Evolutionary conservation across 2,329 filamentous ascomycete species (phyloP), one percentile per base, ranked within the genome.

Genomic region (Diaporthe sp.): DNA sequence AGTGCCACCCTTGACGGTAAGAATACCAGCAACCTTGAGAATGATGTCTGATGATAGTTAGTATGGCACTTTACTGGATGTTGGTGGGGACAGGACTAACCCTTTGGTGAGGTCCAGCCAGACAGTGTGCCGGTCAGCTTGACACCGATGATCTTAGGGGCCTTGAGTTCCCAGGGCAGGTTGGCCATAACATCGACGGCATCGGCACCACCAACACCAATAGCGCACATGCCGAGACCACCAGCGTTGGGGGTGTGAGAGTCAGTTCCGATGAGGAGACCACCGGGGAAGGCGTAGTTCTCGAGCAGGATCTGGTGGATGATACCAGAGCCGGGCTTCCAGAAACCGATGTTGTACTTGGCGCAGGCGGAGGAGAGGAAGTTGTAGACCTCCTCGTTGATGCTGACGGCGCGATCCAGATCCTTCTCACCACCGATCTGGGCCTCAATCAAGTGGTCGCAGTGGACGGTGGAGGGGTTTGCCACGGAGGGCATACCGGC

Each of bases 341-440:
- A 99, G 93, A 98, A 98, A 89, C 97, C 97, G 86, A 98, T 98
- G 91, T 98, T 96, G 91, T 98, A 99, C 90, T 98, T 99, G 83
- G 96, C 96, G 86, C 96, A 98, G 79, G 96, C 94, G 78, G 93
- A 93, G 77, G 95, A 92, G 84, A 99, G 89, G 91, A 99, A 99
- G 88, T 98, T 94, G 88, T 98, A 99, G 81, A 99, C 97, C 87
- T 98, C 96, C 91, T 97, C 98, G 93, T 98, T 98, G 89, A 98
- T 98, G 81, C 92, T 91, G 83, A 96, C 89, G 81, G 97, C 97
- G 82, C 96, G 92, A 77, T 92, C 94, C 86, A 98, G 89, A 94
- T 99, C 97, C 92, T 98, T 97, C 79, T 90, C 92, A 81, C 96
- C 96, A 84, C 97, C 97, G 82, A 96, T 85, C 88, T 98, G 96